Evolutionary conservation across 768 basidiomycete genomes (phyloP).

Genomic region (Calocybe gangraenosa): DNA sequence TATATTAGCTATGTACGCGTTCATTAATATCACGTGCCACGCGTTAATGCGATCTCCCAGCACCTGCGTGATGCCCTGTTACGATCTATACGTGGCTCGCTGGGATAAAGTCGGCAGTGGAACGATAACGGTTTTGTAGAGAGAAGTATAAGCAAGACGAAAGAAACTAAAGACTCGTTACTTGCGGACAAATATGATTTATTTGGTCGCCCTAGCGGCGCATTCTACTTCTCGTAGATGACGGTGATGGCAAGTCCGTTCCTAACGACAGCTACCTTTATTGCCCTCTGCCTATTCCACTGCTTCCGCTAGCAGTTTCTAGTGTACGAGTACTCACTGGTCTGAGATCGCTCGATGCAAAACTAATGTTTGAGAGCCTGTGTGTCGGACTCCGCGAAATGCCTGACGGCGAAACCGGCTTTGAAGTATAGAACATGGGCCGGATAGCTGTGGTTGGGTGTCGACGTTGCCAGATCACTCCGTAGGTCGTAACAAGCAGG

Average conservation of each 20-base stretch:
- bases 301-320: conserved; percentile 16
- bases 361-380: conserved; percentile 59
- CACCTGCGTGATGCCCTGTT: too few species aligned
- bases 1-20: too few species aligned
- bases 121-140: too few species aligned
- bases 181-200: too few species aligned
- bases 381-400: conserved; percentile 40
- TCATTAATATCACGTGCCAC: too few species aligned
- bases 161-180: too few species aligned
- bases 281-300: conserved; percentile 11
- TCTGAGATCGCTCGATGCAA: conserved; percentile 82
- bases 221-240: conserved; percentile 23
- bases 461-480: conserved; percentile 71
- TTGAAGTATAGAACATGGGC: conserved; percentile 64
- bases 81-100: too few species aligned
- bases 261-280: background rate
- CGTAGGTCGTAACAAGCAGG: conserved; percentile 76
- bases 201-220: conserved; percentile 44
- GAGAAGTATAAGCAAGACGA: too few species aligned
- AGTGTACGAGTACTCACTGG: too few species aligned
- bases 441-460: conserved; percentile 55
- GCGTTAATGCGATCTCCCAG: too few species aligned
- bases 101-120: too few species aligned
- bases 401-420: conserved; percentile 32
- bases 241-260: conserved; percentile 5